Percentiles rank a stretch among this genome's conserved stretches.
These are phyloP conservation scores for Jackrogersella minutella DNA, from an alignment of 495 filamentous ascomycete genomes.

Conservation along the genomic window DNA sequence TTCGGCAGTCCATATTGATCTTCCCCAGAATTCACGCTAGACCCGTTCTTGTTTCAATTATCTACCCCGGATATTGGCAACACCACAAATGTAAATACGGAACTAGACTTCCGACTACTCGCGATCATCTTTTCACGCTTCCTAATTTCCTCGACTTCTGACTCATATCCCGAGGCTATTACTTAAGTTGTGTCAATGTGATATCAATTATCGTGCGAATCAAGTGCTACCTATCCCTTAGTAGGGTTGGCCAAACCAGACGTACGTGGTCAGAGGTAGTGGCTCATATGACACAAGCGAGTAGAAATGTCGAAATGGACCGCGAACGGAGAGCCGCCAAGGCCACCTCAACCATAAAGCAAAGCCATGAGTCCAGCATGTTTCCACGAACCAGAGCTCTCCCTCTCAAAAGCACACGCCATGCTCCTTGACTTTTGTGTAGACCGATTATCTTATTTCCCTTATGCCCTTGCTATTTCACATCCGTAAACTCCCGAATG, in stretches of 20 bases:
- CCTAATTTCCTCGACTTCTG: slow-evolving; percentile 20
- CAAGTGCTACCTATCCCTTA: slow-evolving; percentile 20
- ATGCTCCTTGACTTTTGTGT: slow-evolving; percentile 44
- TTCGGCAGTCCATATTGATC: slow-evolving; percentile 29
- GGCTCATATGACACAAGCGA: slow-evolving; percentile 8
- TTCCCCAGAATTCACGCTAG: slow-evolving; percentile 3
- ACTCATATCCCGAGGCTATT: slow-evolving; percentile 15
- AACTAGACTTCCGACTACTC: slow-evolving; percentile 34
- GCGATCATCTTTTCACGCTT: slow-evolving; percentile 6
- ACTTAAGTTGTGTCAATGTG: slow-evolving; percentile 24
- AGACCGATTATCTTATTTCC: slow-evolving; percentile 43
- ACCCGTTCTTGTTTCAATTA: slow-evolving; percentile 11
- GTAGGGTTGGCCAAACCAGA: slow-evolving; percentile 4
- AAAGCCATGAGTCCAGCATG: slow-evolving; percentile 30
- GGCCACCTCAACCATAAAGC: slow-evolving; percentile 29
- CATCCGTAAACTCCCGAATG: slow-evolving; percentile 41
- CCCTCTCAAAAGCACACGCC: slow-evolving; percentile 30
- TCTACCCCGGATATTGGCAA: slow-evolving; percentile 10
- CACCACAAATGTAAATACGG: slow-evolving; percentile 22
- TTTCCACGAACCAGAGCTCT: slow-evolving; percentile 20
- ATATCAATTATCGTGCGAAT: slow-evolving; percentile 34
- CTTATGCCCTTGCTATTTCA: slow-evolving; percentile 38
- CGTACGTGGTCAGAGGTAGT: not conserved
- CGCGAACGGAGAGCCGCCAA: slow-evolving; percentile 14
- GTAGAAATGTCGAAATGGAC: slow-evolving; percentile 19